Percentiles rank a stretch among this genome's conserved stretches.
phyloP scores from a whole-genome alignment of 176 grass and related monocot species.

The Pontederia paniculata region DNA sequence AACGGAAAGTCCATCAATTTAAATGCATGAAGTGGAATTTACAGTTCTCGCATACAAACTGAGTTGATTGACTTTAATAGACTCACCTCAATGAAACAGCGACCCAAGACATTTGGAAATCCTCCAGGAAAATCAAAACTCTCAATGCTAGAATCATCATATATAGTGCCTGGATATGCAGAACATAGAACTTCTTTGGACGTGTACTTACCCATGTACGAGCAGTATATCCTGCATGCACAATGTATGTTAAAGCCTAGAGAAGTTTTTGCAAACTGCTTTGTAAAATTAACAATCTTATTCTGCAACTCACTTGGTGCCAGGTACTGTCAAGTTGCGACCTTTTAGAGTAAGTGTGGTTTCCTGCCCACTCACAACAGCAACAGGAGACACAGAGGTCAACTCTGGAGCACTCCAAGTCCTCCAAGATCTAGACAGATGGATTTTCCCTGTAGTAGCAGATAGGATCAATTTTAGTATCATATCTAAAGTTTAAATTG shows the following conservation, averaged over 20 bases:
- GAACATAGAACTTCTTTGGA: conserved; percentile 92
- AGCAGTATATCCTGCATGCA: conserved; percentile 73
- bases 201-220: conserved; percentile 75
- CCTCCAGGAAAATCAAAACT: conserved; percentile 81
- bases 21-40: not conserved
- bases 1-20: not conserved
- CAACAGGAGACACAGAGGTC: conserved; percentile 81
- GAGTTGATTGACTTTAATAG: not conserved
- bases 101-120: conserved; percentile 42
- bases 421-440: conserved; percentile 75
- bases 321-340: conserved; percentile 81
- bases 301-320: conserved; percentile 67
- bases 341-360: conserved; percentile 70
- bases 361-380: conserved; percentile 73
- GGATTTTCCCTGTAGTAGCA: conserved; percentile 45
- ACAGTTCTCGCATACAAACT: not conserved
- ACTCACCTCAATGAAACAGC: conserved; percentile 81
- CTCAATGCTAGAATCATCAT: conserved; percentile 92
- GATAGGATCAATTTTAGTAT: not conserved
- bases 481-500: not conserved
- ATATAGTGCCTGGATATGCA: conserved; percentile 88
- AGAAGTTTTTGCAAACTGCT: not conserved
- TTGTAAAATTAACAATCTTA: not conserved
- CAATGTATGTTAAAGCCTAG: not conserved
- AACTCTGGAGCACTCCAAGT: conserved; percentile 96